Base-by-base conservation (phyloP, 345 rosid species). In the Dimocarpus longan region DNA sequence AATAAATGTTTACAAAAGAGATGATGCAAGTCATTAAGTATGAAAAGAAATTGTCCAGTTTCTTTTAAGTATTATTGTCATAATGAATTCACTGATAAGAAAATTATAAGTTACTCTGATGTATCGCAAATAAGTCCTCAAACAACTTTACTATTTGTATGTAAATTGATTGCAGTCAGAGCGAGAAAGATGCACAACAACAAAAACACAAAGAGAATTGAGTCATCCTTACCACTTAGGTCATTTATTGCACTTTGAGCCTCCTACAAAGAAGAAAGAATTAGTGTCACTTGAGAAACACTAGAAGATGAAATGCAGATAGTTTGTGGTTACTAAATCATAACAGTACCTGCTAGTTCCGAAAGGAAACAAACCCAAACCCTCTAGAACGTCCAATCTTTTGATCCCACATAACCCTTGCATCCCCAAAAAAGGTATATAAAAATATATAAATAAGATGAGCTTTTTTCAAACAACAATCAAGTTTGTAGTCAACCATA, bases 331-430 rank as follows among this genome's bases (percentile, higher is more conserved):
- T 18, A 74, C 42, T 3, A 73, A 2, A 40, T 54, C 11, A 60
- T 57, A 71, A 40, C 10, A 46, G 5, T 46, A 93, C 99, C 95
- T 93, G 98, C 76, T 96, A 98, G 80, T 77, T 92, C 78, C 98
- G 88, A 86, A 96, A 96, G 80, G 99, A 96, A 84, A 96, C 99
- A 81, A 96, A 96, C 28, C 99, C 98, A 82, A 94, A 94, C 40
- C 99, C 99, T 84, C 98, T 94, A 54, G 99, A 96, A 66, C 98
- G 98, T 50, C 98, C 98, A 68, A 98, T 96, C 88, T 94, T 96
- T 80, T 96, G 98, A 84, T 96, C 99, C 99, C 99, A 94, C 98
- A 96, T 96, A 66, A 96, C 99, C 84, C 95, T 88, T 44, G 96
- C 42, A 69, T 57, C 42, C 68, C 19, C 37, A 22, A 50, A 37